Evolutionary conservation across 352 stramenopile genomes (phyloP), one percentile per base, ranked within the genome.

Genomic region (Peronospora belbahrii): DNA sequence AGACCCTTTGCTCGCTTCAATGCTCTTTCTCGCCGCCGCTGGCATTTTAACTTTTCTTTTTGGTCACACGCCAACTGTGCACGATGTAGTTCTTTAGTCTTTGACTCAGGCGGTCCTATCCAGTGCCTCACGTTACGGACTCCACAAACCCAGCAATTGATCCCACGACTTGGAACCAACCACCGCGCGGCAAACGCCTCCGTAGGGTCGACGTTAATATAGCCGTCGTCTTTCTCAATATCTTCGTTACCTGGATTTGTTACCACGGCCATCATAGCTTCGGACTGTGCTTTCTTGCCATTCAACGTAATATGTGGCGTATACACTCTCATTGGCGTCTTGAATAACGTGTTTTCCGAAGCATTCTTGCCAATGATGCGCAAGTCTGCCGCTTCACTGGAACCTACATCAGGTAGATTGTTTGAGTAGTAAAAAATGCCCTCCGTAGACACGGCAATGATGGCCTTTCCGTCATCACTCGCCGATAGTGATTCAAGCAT

Each of bases 401-500:
- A 55, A 28, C 28, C 42, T 9, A 68, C 28, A 5, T 57, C 49
- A 9, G 59, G 59, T 24, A 74, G 31, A 6, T 59, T 46, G 19
- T 76, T 82, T 8, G 78, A 70, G 52, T 86, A 87, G 49, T 89
- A 89, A 40, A 89, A 83, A 25, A 85, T 77, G 4, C 75, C 75
- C 6, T 89, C 78, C 0, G 63, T 69, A 11, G 73, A 86, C 20
- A 89, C 65, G 0, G 71, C 69, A 49, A 86, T 59, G 2, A 88
- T 46, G 8, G 66, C 58, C 9, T 70, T 65, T 34, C 75, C 75
- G 24, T 89, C 65, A 38, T 88, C 70, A 39, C 63, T 86, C 23
- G 78, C 78, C 51, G 65, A 70, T 14, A 87, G 56, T 8, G 71
- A 82, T 49, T 85, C 71, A 2, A 89, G 57, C 43, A 87, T 77